Evolutionary conservation across 768 basidiomycete species (phyloP).

Genomic region (Panus rudis): DNA sequence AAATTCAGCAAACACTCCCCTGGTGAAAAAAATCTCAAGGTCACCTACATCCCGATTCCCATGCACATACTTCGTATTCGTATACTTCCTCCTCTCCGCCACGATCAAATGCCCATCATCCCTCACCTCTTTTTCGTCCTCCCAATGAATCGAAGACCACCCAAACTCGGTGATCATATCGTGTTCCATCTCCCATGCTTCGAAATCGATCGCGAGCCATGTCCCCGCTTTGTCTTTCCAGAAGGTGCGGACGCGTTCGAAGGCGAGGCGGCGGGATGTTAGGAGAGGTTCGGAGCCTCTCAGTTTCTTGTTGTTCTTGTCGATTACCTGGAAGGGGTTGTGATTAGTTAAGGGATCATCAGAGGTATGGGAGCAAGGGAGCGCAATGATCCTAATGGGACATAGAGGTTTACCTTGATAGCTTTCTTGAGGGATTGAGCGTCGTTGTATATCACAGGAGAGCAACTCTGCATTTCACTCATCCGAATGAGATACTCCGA

Average conservation of each 20-base stretch:
- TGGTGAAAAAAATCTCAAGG: background rate
- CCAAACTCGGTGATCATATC: conserved; percentile 75
- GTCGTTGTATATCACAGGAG: conserved; percentile 49
- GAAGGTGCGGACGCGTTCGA: conserved; percentile 60
- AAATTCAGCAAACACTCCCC: background rate
- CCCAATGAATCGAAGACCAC: conserved; percentile 58
- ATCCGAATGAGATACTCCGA: conserved; percentile 67
- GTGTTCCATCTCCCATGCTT: conserved; percentile 77
- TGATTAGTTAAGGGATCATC: too few species aligned
- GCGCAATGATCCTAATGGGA: too few species aligned
- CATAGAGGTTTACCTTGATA: conserved; percentile 42
- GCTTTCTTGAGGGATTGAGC: conserved; percentile 49
- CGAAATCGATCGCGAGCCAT: conserved; percentile 79
- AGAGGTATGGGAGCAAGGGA: too few species aligned
- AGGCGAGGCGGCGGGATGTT: conserved; percentile 48
- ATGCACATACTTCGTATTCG: conserved; percentile 57
- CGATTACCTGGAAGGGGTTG: conserved; percentile 45
- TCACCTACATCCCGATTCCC: conserved; percentile 39
- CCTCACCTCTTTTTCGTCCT: conserved; percentile 38
- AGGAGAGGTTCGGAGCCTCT: conserved; percentile 56
- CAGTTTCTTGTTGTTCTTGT: conserved; percentile 74
- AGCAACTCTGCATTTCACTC: conserved; percentile 49
- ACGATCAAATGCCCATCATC: conserved; percentile 56
- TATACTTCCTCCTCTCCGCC: conserved; percentile 51
- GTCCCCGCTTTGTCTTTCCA: conserved; percentile 60